Conservation (phyloP, 352 stramenopile species). For the Nothophytophthora sp. region DNA sequence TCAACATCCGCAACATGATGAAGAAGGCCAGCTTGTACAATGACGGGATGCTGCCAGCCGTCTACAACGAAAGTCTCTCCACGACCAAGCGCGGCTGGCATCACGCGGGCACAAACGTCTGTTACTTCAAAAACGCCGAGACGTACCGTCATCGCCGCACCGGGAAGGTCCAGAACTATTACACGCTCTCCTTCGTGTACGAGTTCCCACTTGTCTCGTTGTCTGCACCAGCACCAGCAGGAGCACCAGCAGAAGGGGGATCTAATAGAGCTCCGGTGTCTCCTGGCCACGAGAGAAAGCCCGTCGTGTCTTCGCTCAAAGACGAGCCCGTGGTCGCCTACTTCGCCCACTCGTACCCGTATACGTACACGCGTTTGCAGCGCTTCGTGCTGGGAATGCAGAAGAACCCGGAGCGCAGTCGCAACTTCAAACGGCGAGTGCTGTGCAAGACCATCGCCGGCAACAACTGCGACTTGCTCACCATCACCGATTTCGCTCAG, state of each 20-base stretch:
- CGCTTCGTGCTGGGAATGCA: conserved; percentile 52
- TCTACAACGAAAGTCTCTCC: conserved; percentile 47
- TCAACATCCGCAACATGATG: conserved; percentile 89
- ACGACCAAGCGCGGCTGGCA: conserved; percentile 57
- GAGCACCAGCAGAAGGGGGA: too few relatives aligned
- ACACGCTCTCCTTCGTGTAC: conserved; percentile 83
- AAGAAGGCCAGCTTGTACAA: conserved; percentile 89
- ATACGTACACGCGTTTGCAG: conserved; percentile 84
- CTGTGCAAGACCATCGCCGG: conserved; percentile 84
- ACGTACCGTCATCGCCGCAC: conserved; percentile 62
- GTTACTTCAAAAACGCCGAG: conserved; percentile 82
- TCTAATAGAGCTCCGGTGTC: too few relatives aligned
- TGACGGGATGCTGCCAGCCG: conserved; percentile 82
- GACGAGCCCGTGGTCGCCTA: conserved; percentile 44
- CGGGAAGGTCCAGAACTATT: conserved; percentile 53
- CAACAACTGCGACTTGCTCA: conserved; percentile 89
- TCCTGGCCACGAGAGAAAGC: not conserved
- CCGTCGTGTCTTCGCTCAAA: not conserved
- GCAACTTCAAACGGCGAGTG: conserved; percentile 54
- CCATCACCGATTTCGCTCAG: conserved; percentile 81
- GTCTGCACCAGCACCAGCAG: too few relatives aligned
- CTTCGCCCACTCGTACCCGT: conserved; percentile 86
- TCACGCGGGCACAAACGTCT: conserved; percentile 71
- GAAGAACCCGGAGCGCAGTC: conserved; percentile 46
- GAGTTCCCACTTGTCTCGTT: conserved; percentile 35